Conservation (phyloP, 2,329 filamentous ascomycete genomes). For the Diplocarpon rosae region DNA sequence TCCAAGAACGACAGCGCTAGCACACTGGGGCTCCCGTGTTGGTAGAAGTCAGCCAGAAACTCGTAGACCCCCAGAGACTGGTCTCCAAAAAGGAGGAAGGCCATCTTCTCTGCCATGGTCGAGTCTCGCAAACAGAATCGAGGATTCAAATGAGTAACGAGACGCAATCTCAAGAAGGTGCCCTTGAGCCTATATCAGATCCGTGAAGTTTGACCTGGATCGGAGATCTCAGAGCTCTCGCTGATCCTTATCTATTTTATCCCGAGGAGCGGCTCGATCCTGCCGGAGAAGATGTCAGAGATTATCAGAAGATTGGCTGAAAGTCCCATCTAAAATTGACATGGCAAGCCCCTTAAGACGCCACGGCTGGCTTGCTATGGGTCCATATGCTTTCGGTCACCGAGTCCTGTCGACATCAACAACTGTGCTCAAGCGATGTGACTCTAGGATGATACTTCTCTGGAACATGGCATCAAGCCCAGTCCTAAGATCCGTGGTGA, state of each 20-base stretch:
- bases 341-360: neutral
- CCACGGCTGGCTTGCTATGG: neutral
- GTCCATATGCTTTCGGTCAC: constrained; percentile 5
- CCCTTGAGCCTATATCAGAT: constrained; percentile 3
- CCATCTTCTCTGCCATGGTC: constrained; percentile 28
- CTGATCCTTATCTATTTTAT: constrained; percentile 3
- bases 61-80: constrained; percentile 58
- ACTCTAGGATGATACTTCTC: neutral
- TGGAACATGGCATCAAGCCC: neutral
- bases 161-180: neutral
- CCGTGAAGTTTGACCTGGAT: neutral
- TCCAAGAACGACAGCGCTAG: constrained; percentile 53
- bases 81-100: constrained; percentile 57
- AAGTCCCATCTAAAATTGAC: neutral
- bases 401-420: neutral
- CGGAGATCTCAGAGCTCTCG: neutral
- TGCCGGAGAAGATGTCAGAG: neutral
- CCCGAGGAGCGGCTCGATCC: constrained; percentile 3
- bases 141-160: neutral
- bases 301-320: neutral
- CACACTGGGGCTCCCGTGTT: constrained; percentile 34
- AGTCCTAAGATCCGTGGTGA: neutral
- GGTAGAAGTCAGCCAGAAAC: constrained; percentile 46
- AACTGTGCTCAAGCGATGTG: neutral
- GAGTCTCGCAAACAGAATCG: neutral